Base-by-base conservation (phyloP, 2,329 filamentous ascomycete species). In the Hymenoscyphus fraxineus region DNA sequence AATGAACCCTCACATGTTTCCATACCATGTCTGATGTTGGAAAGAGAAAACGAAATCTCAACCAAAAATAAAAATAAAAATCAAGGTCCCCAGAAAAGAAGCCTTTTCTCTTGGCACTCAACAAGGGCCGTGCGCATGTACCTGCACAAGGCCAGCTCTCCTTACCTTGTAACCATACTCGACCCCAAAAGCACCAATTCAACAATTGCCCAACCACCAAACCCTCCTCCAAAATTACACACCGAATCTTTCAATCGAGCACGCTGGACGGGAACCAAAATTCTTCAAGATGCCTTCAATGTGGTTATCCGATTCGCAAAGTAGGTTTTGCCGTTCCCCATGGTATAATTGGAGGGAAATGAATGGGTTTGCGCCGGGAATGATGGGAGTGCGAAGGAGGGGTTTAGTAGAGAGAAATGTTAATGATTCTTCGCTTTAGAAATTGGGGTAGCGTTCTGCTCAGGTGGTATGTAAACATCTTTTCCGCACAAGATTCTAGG, bases 391-490 rank as follows among this genome's bases (percentile, higher is more conserved):
- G 22, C 5, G 7, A 27, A 54, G 22, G 9, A 4, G 19, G 4
- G 12, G 6, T 54, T 10, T n/a, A 10, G 22, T 19, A 54, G 65
- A 54, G 41, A 62, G 35, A 59, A 44, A 63, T 67, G 71, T 75
- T 78, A 72, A 75, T 62, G n/a, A 27, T 6, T 6, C 12, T 63
- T 39, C 62, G 41, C 64, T 69, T 58, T 74, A 98, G 95, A 99
- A 80, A 90, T 98, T 74, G 95, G 95, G 72, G 93, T 97, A 68
- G 92, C 93, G 77, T 99, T 99, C 83, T 98, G 95, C 85, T 95
- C 92, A 75, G 94, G 93, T 75, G 94, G 93, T 97, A 89, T 72
- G 91, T 89, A 78, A 47, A 39, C 35, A 35, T 62, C 55, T 44
- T 51, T 72, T 67, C 66, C 39, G 35, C 31, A 22, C 13, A 1